Base-by-base conservation (phyloP, 1,284 basidiomycete species). In the Sporisorium graminicola region DNA sequence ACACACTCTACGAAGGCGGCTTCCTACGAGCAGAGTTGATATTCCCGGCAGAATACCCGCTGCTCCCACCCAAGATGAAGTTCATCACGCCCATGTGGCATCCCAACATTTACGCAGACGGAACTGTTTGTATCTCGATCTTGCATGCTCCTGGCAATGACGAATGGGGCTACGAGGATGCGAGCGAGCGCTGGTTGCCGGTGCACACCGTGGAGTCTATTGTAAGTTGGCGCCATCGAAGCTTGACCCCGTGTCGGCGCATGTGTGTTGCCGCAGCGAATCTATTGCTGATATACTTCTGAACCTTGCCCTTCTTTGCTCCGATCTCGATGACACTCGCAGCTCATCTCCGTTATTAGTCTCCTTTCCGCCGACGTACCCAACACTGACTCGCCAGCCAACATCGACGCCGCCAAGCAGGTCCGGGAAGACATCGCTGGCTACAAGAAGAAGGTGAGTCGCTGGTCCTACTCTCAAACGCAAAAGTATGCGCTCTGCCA, bases 11-110 rank as follows among this genome's bases (percentile, higher is more conserved):
- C 70, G 84, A 85, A 61, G 84, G 84, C 57, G 84, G 83, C 29
- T 85, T 85, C 72, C 65, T 85, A 14, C 58, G 66, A n/a, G 84
- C 84, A 27, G 83, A 85, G 65, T 77, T 85, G 58, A 74, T 78
- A 58, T 85, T 85, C 51, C 84, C 84, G 8, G 73, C 74, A 66
- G 84, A 85, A 86, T 99, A 92, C 86, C 96, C 96, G 20, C 87
- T 98, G 58, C 88, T 92, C 42, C 96, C 96, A 20, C 96, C 96
- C 42, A 96, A 93, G 90, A 94, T 99, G 94, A 91, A 91, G 62
- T 99, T 99, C 86, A 90, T 93, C 74, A 95, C 95, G 6, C 91
- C 91, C 69, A 98, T 99, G 95, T 98, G 96, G 96, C 96, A 99
- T 87, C 96, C 97, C 14, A 99, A 98, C 87, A 94, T 86, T 52